phyloP scores from a whole-genome alignment of 352 stramenopile species.

The Thraustochytrium striatum region DNA sequence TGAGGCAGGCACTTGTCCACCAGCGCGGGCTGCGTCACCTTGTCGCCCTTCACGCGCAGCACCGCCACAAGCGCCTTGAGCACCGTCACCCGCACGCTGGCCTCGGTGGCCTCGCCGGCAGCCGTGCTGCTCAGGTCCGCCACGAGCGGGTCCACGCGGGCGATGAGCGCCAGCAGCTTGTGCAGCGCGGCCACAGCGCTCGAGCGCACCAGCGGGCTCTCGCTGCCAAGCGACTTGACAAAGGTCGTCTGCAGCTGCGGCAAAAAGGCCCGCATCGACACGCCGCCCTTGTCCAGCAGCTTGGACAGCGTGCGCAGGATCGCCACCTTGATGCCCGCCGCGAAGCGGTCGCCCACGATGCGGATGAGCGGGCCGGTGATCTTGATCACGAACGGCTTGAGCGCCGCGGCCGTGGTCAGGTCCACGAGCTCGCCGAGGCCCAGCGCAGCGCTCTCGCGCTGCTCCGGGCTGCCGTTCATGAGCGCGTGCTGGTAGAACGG shows the following conservation, averaged over 20 bases:
- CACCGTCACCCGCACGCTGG: conserved; percentile 4
- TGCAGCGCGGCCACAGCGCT: conserved; percentile 7
- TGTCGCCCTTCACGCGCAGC: conserved; percentile 41
- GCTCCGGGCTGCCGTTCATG: conserved; percentile 85
- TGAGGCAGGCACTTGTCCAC: conserved; percentile 24
- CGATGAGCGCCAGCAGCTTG: conserved; percentile 41
- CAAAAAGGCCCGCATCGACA: conserved; percentile 96
- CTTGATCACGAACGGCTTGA: conserved; percentile 96
- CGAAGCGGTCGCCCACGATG: conserved; percentile 98
- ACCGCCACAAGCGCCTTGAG: conserved; percentile 35
- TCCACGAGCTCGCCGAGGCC: conserved; percentile 93
- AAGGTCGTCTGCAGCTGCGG: conserved; percentile 99
- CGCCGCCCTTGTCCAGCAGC: conserved; percentile 91
- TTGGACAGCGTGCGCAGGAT: conserved; percentile 95
- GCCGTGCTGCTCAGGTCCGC: conserved; percentile 30
- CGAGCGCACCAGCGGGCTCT: conserved; percentile 28
- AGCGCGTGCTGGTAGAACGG: conserved; percentile 95
- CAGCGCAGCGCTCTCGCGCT: conserved; percentile 80
- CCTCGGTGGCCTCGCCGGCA: neutral
- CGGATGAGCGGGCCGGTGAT: conserved; percentile 91
- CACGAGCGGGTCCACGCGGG: conserved; percentile 48
- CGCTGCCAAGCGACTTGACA: conserved; percentile 96
- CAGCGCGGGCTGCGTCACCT: conserved; percentile 20
- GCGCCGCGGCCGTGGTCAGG: conserved; percentile 72
- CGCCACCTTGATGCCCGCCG: conserved; percentile 91